Evolutionary conservation across 345 rosid genomes (phyloP).

Genomic region (Hibiscus mutabilis): DNA sequence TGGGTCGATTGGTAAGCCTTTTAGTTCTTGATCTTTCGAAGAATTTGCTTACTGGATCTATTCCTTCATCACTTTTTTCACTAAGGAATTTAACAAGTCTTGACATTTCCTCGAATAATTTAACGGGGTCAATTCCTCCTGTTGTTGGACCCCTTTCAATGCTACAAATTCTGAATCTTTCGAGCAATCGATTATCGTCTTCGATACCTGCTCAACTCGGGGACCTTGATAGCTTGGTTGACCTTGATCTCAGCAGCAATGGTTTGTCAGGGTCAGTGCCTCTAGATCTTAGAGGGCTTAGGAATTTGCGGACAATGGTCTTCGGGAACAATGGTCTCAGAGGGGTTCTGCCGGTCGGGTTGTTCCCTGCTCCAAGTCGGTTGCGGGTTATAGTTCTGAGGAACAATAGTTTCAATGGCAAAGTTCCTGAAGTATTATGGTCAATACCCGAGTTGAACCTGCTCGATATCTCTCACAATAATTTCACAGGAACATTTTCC

Average conservation of each 20-base stretch:
- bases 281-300: constrained; percentile 44
- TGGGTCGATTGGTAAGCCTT: constrained; percentile 51
- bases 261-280: constrained; percentile 59
- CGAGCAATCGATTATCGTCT: constrained; percentile 61
- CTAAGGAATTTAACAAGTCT: constrained; percentile 50
- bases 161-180: constrained; percentile 64
- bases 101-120: constrained; percentile 68
- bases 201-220: constrained; percentile 69
- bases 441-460: constrained; percentile 47
- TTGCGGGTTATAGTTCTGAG: constrained; percentile 53
- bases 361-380: constrained; percentile 48
- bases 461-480: constrained; percentile 70
- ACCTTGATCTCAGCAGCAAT: constrained; percentile 81
- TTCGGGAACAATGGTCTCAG: constrained; percentile 48
- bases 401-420: constrained; percentile 45
- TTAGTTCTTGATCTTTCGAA: constrained; percentile 58
- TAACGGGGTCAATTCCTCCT: constrained; percentile 58
- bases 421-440: constrained; percentile 49
- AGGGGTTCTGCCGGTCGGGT: constrained; percentile 49
- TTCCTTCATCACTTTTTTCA: constrained; percentile 58
- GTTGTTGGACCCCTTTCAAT: constrained; percentile 44
- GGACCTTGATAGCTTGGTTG: constrained; percentile 49
- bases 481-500: constrained; percentile 46
- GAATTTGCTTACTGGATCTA: constrained; percentile 55
- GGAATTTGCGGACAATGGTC: constrained; percentile 54